A percentile compares a stretch with the other conserved stretches of the same genome.
These are phyloP conservation scores for Metarhizium album DNA, from an alignment of 2,329 filamentous ascomycete species.

Conservation along the genomic window DNA sequence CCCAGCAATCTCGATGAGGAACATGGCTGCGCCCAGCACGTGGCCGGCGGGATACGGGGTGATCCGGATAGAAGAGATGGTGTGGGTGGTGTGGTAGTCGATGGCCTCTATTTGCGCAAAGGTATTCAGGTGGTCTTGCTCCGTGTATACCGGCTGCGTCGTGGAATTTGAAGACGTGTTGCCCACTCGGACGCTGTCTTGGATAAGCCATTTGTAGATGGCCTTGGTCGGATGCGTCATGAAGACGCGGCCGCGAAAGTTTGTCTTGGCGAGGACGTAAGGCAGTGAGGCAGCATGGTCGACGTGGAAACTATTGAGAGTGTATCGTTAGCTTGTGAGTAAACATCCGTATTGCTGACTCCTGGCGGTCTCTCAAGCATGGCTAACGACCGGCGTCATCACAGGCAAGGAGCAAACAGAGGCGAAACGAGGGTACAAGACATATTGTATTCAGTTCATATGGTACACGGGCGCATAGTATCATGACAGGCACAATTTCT, in stretches of 20 bases:
- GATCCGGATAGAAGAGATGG: slow-evolving; percentile 90
- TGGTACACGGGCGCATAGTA: slow-evolving; percentile 20
- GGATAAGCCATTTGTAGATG: slow-evolving; percentile 99
- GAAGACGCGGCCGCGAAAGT: slow-evolving; percentile 92
- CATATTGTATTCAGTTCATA: slow-evolving; percentile 27
- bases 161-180: slow-evolving; percentile 53
- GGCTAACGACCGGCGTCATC: not conserved
- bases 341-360: not conserved
- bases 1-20: slow-evolving; percentile 91
- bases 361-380: not conserved
- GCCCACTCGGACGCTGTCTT: slow-evolving; percentile 88
- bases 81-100: slow-evolving; percentile 96
- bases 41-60: slow-evolving; percentile 96
- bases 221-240: slow-evolving; percentile 99
- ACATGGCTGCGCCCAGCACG: slow-evolving; percentile 98
- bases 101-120: slow-evolving; percentile 94
- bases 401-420: not conserved
- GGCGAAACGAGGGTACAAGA: slow-evolving; percentile 17
- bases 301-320: slow-evolving; percentile 70
- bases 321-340: slow-evolving; percentile 6
- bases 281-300: slow-evolving; percentile 98
- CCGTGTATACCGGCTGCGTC: slow-evolving; percentile 78
- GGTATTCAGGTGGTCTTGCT: slow-evolving; percentile 88
- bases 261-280: slow-evolving; percentile 95
- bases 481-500: slow-evolving; percentile 2